These are phyloP conservation scores for Boletus hoseneyae DNA, from an alignment of 1,284 basidiomycete genomes.

Conservation along the genomic window DNA sequence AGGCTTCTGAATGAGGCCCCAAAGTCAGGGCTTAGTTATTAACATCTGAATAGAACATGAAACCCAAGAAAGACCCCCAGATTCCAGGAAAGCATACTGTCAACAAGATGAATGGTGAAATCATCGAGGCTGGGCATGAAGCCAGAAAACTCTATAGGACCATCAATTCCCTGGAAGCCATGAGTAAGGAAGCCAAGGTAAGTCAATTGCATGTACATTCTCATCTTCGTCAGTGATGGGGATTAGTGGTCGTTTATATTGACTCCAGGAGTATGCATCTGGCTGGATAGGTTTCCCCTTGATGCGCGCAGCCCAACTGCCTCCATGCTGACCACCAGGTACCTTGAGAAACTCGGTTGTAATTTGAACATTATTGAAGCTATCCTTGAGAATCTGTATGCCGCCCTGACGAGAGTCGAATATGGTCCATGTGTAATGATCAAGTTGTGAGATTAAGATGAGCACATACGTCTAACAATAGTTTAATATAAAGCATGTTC, in stretches of 20 bases:
- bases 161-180: constrained; percentile 63
- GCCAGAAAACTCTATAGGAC: constrained; percentile 66
- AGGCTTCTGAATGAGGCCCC: constrained; percentile 57
- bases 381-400: constrained; percentile 80
- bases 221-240: constrained; percentile 63
- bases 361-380: constrained; percentile 78
- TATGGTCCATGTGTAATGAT: constrained; percentile 82
- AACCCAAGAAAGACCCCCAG: neutral
- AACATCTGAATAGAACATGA: constrained; percentile 42
- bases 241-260: neutral
- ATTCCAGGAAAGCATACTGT: constrained; percentile 48
- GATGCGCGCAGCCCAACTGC: constrained; percentile 88
- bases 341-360: constrained; percentile 86
- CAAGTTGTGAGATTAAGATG: constrained; percentile 37
- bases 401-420: constrained; percentile 87
- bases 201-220: constrained; percentile 47
- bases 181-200: constrained; percentile 5
- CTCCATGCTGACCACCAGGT: constrained; percentile 73
- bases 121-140: constrained; percentile 75
- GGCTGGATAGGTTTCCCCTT: constrained; percentile 76
- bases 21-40: constrained; percentile 51
- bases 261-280: constrained; percentile 41
- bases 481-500: too few species aligned
- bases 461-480: too few species aligned
- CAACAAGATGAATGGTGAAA: constrained; percentile 78